A percentile compares a stretch with the other conserved stretches of the same genome.
Conservation (phyloP, 2,329 filamentous ascomycete species). For the Penicillium sp. region DNA sequence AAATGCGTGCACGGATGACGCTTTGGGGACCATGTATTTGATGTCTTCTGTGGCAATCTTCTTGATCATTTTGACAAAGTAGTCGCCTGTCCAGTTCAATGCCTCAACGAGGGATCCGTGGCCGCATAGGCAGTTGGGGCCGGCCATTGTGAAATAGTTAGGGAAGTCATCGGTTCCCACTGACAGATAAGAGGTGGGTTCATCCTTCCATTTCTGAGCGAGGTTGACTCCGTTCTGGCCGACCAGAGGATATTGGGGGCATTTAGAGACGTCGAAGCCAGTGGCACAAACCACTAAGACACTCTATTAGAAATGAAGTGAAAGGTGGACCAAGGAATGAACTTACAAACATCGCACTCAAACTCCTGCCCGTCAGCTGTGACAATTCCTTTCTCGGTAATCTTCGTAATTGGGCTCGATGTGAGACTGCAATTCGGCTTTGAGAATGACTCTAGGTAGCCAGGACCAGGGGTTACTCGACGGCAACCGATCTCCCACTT, state of each 20-base stretch:
- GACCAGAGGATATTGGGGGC: conserved; percentile 35
- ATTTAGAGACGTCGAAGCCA: conserved; percentile 42
- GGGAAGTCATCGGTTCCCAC: conserved; percentile 26
- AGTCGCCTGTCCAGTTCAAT: conserved; percentile 28
- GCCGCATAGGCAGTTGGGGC: conserved; percentile 30
- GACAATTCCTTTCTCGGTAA: conserved; percentile 18
- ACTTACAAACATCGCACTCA: conserved; percentile 10
- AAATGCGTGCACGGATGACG: conserved; percentile 43
- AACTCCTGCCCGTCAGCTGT: conserved; percentile 19
- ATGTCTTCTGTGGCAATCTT: conserved; percentile 34
- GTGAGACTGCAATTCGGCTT: conserved; percentile 13
- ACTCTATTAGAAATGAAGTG: neutral
- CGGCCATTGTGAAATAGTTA: conserved; percentile 35
- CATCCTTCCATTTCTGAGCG: conserved; percentile 24
- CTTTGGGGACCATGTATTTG: conserved; percentile 39
- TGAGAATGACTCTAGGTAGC: conserved; percentile 27
- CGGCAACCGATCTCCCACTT: conserved; percentile 25
- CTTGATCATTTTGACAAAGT: conserved; percentile 32
- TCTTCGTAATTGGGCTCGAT: neutral
- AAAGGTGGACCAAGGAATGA: neutral
- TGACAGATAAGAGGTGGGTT: conserved; percentile 29
- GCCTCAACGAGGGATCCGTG: conserved; percentile 28
- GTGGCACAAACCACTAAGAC: conserved; percentile 35
- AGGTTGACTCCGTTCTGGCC: conserved; percentile 27
- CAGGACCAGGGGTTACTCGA: conserved; percentile 24